Conservation (phyloP, 768 basidiomycete genomes). For the Suillus americanus region DNA sequence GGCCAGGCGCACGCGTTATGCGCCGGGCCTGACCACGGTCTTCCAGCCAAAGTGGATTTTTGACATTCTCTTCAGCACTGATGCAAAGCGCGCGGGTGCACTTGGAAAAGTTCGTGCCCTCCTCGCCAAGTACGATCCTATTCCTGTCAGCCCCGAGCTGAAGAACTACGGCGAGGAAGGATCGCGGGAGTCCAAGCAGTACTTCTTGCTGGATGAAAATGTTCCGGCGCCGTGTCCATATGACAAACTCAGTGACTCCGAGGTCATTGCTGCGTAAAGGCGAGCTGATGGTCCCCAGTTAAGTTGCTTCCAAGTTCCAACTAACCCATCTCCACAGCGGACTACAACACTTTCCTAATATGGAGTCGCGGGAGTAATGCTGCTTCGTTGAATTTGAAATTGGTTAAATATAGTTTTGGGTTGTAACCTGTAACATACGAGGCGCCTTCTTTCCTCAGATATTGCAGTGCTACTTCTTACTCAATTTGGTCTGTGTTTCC, state of each 20-base stretch:
- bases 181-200: conserved; percentile 22
- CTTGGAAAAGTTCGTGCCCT: conserved; percentile 18
- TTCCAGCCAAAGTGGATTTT: conserved; percentile 26
- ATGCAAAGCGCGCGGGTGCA: conserved; percentile 19
- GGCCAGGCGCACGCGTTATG: conserved; percentile 21
- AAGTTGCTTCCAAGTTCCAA: neutral
- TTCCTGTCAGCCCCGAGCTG: conserved; percentile 21
- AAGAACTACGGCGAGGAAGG: conserved; percentile 22
- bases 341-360: conserved; percentile 10
- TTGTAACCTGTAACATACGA: neutral
- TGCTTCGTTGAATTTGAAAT: neutral
- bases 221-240: conserved; percentile 21
- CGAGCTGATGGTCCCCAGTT: neutral
- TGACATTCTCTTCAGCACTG: conserved; percentile 20
- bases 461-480: neutral
- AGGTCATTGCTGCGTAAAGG: conserved; percentile 8
- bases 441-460: no score
- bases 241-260: conserved; percentile 9
- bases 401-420: neutral
- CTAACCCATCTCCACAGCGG: neutral
- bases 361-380: neutral
- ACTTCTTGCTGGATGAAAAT: conserved; percentile 23
- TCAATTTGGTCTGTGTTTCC: neutral
- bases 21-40: conserved; percentile 21
- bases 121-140: conserved; percentile 19